Base-by-base conservation (phyloP, 2,329 filamentous ascomycete genomes). In the Orbilia javanica region DNA sequence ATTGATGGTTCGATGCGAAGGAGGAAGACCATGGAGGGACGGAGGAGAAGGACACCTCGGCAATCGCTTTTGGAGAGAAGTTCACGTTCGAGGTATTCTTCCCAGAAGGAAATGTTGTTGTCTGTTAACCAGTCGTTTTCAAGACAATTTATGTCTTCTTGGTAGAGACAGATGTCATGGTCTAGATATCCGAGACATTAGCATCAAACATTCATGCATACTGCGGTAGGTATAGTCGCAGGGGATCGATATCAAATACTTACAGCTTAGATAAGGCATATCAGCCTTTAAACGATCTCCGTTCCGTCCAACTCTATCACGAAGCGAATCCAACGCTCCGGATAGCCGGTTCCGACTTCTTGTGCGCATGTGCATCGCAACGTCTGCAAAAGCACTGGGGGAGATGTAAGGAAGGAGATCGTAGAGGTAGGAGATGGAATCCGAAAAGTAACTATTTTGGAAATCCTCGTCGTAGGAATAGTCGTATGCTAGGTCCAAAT, bases 101-200 rank as follows among this genome's bases (percentile, higher is more conserved):
- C 93, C 95, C 96, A 99, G 84, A 99, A 98, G 63, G 93, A 91
- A 81, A 99, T 98, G 81, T 94, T 94, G 86, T 97, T 97, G 84
- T 99, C 96, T 50, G 95, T 97, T 65, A 99, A 87, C 96, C 96
- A 99, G 87, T 97, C 96, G 84, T 92, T 88, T 85, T 92, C 93
- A 74, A 99, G 89, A 15, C 92, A 91, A 83, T 94, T 92, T 81
- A 98, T 89, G 84, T 99, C 96, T 83, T 96, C 93, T 83, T 91
- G 89, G 63, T 93, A 97, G 81, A 98, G 86, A 84, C 89, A 88
- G 79, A 90, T 85, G 84, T 91, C 90, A 81, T 90, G 86, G 83
- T 91, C 90, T 91, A 81, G 29, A n/a, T n/a, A n/a, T 22, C n/a
- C 15, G 2, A 36, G 34, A 31, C 31, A 18, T 25, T 18, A 53